Evolutionary conservation across 495 filamentous ascomycete genomes (phyloP).

Genomic region (Pseudevernia furfuracea): DNA sequence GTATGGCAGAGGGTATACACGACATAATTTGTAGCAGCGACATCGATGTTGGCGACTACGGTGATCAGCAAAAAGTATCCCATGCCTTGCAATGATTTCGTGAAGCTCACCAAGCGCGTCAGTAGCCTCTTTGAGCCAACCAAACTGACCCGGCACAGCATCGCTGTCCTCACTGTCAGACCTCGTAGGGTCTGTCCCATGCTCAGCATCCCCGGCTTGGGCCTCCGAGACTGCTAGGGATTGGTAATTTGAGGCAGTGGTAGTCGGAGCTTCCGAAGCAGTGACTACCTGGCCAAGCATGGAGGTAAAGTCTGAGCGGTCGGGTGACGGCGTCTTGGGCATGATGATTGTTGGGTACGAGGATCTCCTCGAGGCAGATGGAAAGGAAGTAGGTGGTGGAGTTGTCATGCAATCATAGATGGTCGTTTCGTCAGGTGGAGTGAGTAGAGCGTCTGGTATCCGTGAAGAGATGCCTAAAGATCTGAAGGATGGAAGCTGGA

Average conservation of each 20-base stretch:
- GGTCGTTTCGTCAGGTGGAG: slow-evolving; percentile 26
- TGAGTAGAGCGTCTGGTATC: slow-evolving; percentile 30
- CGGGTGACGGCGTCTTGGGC: slow-evolving; percentile 15
- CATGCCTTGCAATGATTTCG: slow-evolving; percentile 27
- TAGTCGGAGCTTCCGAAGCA: slow-evolving; percentile 4
- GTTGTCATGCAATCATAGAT: slow-evolving; percentile 5
- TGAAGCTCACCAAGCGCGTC: slow-evolving; percentile 11
- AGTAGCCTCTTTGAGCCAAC: slow-evolving; percentile 10
- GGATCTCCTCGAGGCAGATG: slow-evolving; percentile 3
- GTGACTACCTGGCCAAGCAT: background rate
- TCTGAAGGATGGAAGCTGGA: slow-evolving; percentile 38
- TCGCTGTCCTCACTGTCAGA: slow-evolving; percentile 11
- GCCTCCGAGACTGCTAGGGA: background rate
- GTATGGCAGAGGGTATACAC: slow-evolving; percentile 56
- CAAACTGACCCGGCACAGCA: background rate
- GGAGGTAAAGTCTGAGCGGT: background rate
- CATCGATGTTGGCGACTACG: slow-evolving; percentile 8
- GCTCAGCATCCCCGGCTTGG: slow-evolving; percentile 5
- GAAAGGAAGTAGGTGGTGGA: background rate
- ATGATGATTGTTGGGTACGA: slow-evolving; percentile 19
- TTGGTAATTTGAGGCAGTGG: background rate
- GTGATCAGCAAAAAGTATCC: slow-evolving; percentile 8
- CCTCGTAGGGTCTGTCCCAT: background rate
- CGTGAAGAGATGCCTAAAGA: slow-evolving; percentile 36
- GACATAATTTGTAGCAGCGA: slow-evolving; percentile 30